These are phyloP conservation scores for Teratosphaeria pseudoeucalypti DNA, from an alignment of 2,329 filamentous ascomycete genomes.

Conservation along the genomic window DNA sequence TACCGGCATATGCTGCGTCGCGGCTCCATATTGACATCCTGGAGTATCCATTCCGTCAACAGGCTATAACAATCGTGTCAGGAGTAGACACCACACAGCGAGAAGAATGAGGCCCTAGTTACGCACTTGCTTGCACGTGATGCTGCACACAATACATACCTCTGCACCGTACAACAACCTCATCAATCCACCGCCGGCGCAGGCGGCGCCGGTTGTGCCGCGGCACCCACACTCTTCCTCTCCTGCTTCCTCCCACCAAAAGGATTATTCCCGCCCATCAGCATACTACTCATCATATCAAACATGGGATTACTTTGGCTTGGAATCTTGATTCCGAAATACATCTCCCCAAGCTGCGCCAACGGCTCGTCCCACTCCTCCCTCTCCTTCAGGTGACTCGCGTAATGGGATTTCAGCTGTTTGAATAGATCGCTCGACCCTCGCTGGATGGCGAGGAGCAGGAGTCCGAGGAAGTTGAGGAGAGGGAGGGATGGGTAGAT, in stretches of 20 bases:
- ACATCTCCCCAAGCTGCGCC: constrained; percentile 87
- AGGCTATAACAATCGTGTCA: neutral
- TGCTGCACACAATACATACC: neutral
- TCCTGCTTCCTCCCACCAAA: constrained; percentile 37
- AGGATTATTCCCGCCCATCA: constrained; percentile 61
- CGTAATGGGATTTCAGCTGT: constrained; percentile 74
- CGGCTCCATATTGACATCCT: no score
- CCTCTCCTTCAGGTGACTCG: constrained; percentile 62
- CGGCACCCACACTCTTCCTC: constrained; percentile 38
- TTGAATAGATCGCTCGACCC: constrained; percentile 68
- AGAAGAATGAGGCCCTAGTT: neutral
- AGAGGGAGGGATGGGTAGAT: constrained; percentile 88
- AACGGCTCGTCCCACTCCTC: constrained; percentile 65
- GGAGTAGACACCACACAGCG: neutral
- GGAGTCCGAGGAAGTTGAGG: constrained; percentile 81
- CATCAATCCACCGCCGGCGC: constrained; percentile 24
- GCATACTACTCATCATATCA: constrained; percentile 96
- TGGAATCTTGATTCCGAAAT: constrained; percentile 84
- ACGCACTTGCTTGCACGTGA: neutral
- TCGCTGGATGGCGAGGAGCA: constrained; percentile 75
- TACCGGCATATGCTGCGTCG: no score
- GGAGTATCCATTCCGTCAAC: no score
- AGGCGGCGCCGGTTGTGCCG: constrained; percentile 27
- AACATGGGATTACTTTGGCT: constrained; percentile 84
- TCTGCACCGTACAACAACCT: neutral